Base-by-base conservation (phyloP, 805 yeast species). In the Spathaspora gorwiae region DNA sequence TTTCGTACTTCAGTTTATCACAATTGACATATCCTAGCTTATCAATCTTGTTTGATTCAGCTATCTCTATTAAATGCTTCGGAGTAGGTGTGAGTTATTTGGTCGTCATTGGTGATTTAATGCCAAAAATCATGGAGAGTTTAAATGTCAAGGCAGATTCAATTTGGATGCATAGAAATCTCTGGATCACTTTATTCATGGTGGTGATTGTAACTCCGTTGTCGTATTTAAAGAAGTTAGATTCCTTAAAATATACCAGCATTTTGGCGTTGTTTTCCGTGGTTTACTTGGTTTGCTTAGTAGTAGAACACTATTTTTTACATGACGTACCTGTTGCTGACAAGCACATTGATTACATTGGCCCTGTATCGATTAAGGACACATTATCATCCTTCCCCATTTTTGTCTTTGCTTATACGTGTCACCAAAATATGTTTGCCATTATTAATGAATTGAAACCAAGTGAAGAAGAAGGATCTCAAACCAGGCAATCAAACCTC, bases 401-500 rank as follows among this genome's bases (percentile, higher is more conserved):
- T 45, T 76, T 86, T 33, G 83, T 87, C 11, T 83, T 87, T 63
- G 94, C 95, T 1, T 87, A 77, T 62, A 85, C 92, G 0, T 89
- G 94, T 42, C 85, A 85, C 47, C 92, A 87, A 66, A 87, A 85
- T 62, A 79, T 86, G 73, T 84, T 83, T 59, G 81, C 89, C 8
- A 84, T 87, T 43, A 78, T 83, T 55, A 82, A 84, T 56, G 95
- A 87, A 61, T 67, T 85, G 50, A 53, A 61, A 44, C 65, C 68
- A n/a, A 54, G 54, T 53, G 73, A 62, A 7, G 49, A 32, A 2
- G 61, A 54, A 32, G 74, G 73, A 26, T 61, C 69, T 35, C 69
- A 63, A 51, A 70, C 76, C 1, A 59, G 76, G 45, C 76, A 71
- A 52, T 65, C 76, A 35, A 75, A 79, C 51, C 76, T 79, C 40